Evolutionary conservation across 2,329 filamentous ascomycete genomes (phyloP).

Genomic region (Periconia sp.): DNA sequence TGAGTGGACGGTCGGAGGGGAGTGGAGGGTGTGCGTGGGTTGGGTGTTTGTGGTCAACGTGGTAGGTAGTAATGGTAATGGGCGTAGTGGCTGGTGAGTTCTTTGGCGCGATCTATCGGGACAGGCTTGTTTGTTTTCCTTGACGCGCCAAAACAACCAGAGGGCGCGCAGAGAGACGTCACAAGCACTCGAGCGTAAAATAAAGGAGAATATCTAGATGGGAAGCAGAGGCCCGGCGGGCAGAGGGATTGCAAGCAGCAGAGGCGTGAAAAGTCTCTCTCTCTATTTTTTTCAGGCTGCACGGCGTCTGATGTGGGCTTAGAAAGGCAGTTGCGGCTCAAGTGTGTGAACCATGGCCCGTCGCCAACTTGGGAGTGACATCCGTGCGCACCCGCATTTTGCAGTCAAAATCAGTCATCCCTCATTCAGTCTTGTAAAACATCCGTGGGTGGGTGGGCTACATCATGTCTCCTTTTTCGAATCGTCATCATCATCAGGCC

Average conservation of each 20-base stretch:
- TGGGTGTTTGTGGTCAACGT: neutral
- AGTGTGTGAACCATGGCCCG: neutral
- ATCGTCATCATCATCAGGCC: too few species aligned
- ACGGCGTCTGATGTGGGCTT: neutral
- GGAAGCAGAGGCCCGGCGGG: neutral
- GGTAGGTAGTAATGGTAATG: neutral
- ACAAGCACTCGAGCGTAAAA: neutral
- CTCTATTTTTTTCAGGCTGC: neutral
- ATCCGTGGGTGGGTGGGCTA: too few species aligned
- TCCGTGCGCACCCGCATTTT: slow-evolving; percentile 5
- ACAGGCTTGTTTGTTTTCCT: slow-evolving; percentile 14
- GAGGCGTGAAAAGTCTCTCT: neutral
- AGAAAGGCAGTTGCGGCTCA: slow-evolving; percentile 8
- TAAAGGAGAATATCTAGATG: slow-evolving; percentile 2
- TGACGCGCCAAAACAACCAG: slow-evolving; percentile 9
- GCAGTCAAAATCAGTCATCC: too few species aligned
- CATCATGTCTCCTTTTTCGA: too few species aligned
- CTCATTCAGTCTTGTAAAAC: too few species aligned
- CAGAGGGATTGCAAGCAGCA: neutral
- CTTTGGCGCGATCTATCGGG: neutral
- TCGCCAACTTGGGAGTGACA: neutral
- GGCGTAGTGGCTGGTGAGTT: slow-evolving; percentile 1
- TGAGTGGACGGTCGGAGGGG: neutral
- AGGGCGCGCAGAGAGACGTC: neutral
- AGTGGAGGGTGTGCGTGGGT: neutral